Evolutionary conservation across 2,329 filamentous ascomycete genomes (phyloP).

Genomic region (Torrubiellomyces zombiae): DNA sequence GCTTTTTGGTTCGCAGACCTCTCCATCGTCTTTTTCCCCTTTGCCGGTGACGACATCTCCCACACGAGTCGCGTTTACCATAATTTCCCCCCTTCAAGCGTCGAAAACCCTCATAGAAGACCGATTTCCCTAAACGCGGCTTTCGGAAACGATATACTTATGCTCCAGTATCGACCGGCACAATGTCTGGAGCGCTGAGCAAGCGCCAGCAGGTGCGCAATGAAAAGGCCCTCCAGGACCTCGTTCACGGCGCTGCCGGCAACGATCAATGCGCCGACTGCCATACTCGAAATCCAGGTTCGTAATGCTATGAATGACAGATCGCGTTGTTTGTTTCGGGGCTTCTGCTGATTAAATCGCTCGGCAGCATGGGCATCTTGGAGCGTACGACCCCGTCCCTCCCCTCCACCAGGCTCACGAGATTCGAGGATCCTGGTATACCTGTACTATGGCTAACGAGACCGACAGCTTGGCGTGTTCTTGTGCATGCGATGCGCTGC

Average conservation of each 20-base stretch:
- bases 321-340: not conserved
- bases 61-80: too few species aligned
- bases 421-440: too few species aligned
- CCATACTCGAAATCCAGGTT: conserved; percentile 78
- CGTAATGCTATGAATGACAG: conserved; percentile 12
- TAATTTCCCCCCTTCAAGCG: too few species aligned
- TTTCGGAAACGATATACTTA: too few species aligned
- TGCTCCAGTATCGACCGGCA: too few species aligned
- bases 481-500: conserved; percentile 95
- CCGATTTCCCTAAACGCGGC: too few species aligned
- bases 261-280: conserved; percentile 95
- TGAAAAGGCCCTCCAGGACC: conserved; percentile 77
- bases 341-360: conserved; percentile 11
- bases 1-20: too few species aligned
- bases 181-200: conserved; percentile 61
- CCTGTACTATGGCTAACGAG: conserved; percentile 5
- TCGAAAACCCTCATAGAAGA: too few species aligned
- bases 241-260: conserved; percentile 66
- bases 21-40: too few species aligned
- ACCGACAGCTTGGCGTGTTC: conserved; percentile 71
- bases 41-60: too few species aligned
- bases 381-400: conserved; percentile 49
- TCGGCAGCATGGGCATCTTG: conserved; percentile 79
- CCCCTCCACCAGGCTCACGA: conserved; percentile 3
- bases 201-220: conserved; percentile 98